These are phyloP conservation scores for Backusella sp. DNA, from an alignment of 192 early-diverging fungal genomes.

Conservation along the genomic window DNA sequence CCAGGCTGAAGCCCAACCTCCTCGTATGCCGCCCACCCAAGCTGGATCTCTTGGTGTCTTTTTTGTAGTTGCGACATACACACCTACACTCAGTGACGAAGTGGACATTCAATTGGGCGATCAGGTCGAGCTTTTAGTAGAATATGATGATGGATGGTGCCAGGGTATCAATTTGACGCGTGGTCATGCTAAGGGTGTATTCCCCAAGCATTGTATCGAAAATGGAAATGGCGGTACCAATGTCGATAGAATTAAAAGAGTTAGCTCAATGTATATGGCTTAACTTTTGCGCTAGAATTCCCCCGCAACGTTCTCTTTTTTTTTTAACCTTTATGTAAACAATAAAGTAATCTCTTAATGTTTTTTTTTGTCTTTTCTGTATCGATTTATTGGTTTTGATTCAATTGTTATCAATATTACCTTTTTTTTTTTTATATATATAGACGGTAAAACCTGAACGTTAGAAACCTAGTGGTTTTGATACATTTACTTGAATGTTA, in stretches of 20 bases:
- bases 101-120: conserved; percentile 55
- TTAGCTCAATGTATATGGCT: conserved; percentile 23
- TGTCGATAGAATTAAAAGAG: conserved; percentile 9
- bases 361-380: no score
- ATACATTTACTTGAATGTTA: no score
- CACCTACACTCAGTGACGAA: conserved; percentile 56
- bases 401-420: no score
- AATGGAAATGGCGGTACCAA: not conserved
- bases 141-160: conserved; percentile 65
- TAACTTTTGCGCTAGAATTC: not conserved
- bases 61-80: conserved; percentile 44
- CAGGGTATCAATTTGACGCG: conserved; percentile 52
- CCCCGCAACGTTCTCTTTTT: not conserved
- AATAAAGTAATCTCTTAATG: not conserved
- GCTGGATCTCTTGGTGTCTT: conserved; percentile 50
- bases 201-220: conserved; percentile 55
- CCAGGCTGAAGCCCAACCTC: not conserved
- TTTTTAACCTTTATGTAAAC: conserved; percentile 1
- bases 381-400: no score
- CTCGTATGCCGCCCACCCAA: conserved; percentile 11
- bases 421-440: no score
- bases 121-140: conserved; percentile 50
- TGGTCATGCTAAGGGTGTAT: conserved; percentile 49
- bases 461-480: no score
- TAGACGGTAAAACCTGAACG: no score